Evolutionary conservation across 371 early-diverging fungal species (phyloP).

Genomic region (Mortierella sp.): DNA sequence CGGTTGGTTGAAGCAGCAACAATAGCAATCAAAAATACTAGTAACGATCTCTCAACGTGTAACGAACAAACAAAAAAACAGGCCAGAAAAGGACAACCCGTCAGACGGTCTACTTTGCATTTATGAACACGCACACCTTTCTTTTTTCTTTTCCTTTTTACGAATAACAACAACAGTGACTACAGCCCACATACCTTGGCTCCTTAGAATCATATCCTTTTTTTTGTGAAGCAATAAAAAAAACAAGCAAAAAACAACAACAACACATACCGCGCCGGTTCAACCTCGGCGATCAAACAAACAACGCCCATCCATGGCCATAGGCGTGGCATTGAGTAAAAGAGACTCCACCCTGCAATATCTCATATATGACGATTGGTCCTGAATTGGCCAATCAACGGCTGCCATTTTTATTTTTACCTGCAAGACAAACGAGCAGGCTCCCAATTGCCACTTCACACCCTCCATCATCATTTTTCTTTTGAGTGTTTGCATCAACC

Average conservation of each 20-base stretch:
- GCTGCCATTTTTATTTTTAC: neutral
- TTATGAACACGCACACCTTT: neutral
- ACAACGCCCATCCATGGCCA: neutral
- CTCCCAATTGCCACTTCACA: neutral
- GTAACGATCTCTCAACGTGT: constrained; percentile 2
- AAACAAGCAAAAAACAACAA: neutral
- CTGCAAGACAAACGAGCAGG: too few relatives aligned
- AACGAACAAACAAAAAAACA: constrained; percentile 12
- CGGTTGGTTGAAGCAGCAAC: neutral
- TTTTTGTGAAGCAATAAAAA: constrained; percentile 2
- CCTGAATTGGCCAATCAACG: neutral
- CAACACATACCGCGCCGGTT: neutral
- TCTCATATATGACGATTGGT: neutral
- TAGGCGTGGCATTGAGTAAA: neutral
- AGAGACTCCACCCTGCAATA: neutral
- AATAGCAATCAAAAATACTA: neutral
- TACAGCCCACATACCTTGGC: neutral
- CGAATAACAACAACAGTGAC: neutral
- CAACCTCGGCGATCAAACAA: neutral
- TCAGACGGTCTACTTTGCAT: neutral
- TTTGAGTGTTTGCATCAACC: neutral
- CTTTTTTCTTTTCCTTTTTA: neutral
- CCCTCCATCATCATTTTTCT: neutral
- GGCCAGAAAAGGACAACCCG: neutral
- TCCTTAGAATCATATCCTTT: neutral